A percentile compares a stretch with the other conserved stretches of the same genome.
Conservation (phyloP, 1,139 yeast genomes). For the Sugiyamaella paludigena region DNA sequence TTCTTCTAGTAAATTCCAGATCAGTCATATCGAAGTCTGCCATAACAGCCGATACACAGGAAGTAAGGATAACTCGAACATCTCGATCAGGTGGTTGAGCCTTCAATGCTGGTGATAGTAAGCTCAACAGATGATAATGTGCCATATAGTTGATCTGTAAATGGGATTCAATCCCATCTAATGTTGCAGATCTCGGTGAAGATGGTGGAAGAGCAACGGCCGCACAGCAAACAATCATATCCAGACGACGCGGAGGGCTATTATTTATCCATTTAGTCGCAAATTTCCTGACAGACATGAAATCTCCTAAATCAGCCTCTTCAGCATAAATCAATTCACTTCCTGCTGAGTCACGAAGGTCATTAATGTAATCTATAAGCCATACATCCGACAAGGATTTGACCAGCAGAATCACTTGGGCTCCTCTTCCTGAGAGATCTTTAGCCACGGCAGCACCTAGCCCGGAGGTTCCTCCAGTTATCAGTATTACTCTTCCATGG, state of each 20-base stretch:
- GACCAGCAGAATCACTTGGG: slow-evolving; percentile 76
- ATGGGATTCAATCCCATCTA: slow-evolving; percentile 83
- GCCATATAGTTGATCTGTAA: slow-evolving; percentile 78
- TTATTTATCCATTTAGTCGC: slow-evolving; percentile 95
- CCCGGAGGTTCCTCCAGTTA: slow-evolving; percentile 88
- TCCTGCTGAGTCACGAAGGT: slow-evolving; percentile 63
- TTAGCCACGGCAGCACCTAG: slow-evolving; percentile 73
- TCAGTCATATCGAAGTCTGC: slow-evolving; percentile 67
- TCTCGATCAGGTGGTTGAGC: slow-evolving; percentile 95
- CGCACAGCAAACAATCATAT: slow-evolving; percentile 85
- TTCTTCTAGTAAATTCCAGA: slow-evolving; percentile 58
- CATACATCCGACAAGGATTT: slow-evolving; percentile 56
- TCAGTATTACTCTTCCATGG: slow-evolving; percentile 83
- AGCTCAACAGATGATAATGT: slow-evolving; percentile 73
- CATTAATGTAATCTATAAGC: slow-evolving; percentile 76
- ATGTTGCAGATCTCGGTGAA: slow-evolving; percentile 56
- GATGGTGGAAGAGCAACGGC: slow-evolving; percentile 75
- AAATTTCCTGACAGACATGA: slow-evolving; percentile 78
- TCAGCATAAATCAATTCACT: slow-evolving; percentile 85
- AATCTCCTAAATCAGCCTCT: slow-evolving; percentile 72
- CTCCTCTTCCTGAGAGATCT: slow-evolving; percentile 77
- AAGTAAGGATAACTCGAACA: slow-evolving; percentile 71
- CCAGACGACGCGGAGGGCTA: slow-evolving; percentile 84
- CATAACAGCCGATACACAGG: slow-evolving; percentile 73
- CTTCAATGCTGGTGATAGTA: slow-evolving; percentile 75